Evolutionary conservation across 129 eudicot genomes (phyloP).

Genomic region (Flaveria ramosissima): DNA sequence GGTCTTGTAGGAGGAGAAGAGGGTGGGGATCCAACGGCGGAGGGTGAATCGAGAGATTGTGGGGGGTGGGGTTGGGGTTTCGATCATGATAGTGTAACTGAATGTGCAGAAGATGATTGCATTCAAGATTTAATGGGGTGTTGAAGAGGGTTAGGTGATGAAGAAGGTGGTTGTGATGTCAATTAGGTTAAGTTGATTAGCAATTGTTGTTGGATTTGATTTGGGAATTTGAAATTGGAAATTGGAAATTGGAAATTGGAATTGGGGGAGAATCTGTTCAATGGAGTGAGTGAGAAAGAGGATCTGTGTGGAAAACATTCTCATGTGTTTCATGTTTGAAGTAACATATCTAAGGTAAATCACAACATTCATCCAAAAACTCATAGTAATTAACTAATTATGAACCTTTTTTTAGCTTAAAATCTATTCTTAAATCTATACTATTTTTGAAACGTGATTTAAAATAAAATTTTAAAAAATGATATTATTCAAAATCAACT

Average conservation of each 20-base stretch:
- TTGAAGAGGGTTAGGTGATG: neutral
- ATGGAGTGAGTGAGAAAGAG: conserved; percentile 62
- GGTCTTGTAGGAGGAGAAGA: conserved; percentile 58
- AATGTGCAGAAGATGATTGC: neutral
- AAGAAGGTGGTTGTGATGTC: conserved; percentile 18
- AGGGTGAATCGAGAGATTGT: conserved; percentile 40
- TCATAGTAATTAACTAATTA: no score
- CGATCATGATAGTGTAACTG: conserved; percentile 46
- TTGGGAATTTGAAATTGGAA: neutral
- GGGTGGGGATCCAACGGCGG: conserved; percentile 46
- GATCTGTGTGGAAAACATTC: conserved; percentile 18
- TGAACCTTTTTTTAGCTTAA: no score
- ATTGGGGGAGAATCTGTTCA: conserved; percentile 15
- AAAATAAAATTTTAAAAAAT: no score
- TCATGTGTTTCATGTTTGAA: no score
- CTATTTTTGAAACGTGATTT: no score
- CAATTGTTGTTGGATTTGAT: conserved; percentile 23
- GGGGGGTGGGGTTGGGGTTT: conserved; percentile 44
- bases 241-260: conserved; percentile 1
- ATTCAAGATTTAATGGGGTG: conserved; percentile 11
- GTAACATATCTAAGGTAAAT: no score
- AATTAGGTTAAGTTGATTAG: conserved; percentile 15
- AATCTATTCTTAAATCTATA: no score
- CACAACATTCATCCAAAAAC: no score
- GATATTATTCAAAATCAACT: no score